Evolutionary conservation across 2,329 filamentous ascomycete genomes (phyloP), one percentile per base, ranked within the genome.

Genomic region (Colletotrichum paranaense): DNA sequence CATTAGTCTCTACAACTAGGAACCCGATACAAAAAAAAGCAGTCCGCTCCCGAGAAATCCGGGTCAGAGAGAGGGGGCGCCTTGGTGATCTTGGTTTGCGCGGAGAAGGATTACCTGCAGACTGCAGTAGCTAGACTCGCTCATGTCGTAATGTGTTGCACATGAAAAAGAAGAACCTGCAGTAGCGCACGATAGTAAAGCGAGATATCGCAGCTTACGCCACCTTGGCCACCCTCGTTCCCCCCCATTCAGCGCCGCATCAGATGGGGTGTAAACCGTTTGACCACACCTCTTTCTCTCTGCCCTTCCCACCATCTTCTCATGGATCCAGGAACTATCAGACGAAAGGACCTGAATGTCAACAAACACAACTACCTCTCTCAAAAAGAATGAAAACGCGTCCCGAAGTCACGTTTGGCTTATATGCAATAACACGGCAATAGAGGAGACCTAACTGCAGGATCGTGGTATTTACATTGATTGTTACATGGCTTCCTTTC

Each of bases 1-100:
- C 67, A 46, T 66, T 70, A 71, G 71, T 57, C 56, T 62, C 22
- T 38, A 16, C 11, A 56, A 8, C 22, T 11, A 49, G 42, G 8
- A n/a, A 9, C 19, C 42, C 42, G 19, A 4, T n/a, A 11, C 42
- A 8, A n/a, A n/a, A 46, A 14, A 42, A 49, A 22, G 7, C 42
- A 49, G 42, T 19, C 42, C 14, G 42, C 42, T 49, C 42, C 42
- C 42, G 42, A 49, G 42, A 49, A 49, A 49, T 19, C 42, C 42
- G 42, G 19, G 8, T 32, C 30, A 42, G 38, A 42, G 38, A 8
- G 38, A 19, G 38, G 12, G 35, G 38, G 16, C 11, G 1, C 14
- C 38, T 42, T 12, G 38, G 16, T 42, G 14, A 5, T 42, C 5
- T 16, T 42, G 9, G 42, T 49, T 49, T 49, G 42, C 42, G 42